Evolutionary conservation across 257 asterid species (phyloP), one percentile per base, ranked within the genome.

Genomic region (Lycium ferocissimum): DNA sequence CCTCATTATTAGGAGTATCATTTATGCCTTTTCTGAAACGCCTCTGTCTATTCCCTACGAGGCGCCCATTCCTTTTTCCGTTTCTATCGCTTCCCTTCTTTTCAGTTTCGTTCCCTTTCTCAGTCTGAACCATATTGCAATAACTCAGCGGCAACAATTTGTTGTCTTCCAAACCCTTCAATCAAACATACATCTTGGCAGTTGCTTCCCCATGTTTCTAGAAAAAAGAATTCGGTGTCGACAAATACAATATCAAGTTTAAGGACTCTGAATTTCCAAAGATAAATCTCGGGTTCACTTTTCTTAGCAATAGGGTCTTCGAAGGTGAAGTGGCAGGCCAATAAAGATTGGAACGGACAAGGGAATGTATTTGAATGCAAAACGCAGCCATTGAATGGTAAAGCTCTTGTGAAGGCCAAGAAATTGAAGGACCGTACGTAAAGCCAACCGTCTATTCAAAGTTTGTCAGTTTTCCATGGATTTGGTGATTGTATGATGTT

Each of bases 381-480:
- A 96, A 96, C 79, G 99, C 94, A 79, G 88, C 49, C 53, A 94
- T 92, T 9, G 98, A 95, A 84, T 96, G 99, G 84, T 81, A 84
- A 94, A 96, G 63, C 89, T 90, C 83, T 79, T 87, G 91, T 96
- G 99, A 61, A 95, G 97, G 65, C 99, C 98, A 61, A 95, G 91
- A 92, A 96, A 88, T 96, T 96, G 91, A 96, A 95, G 92, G 94
- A 95, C 75, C 99, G 96, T 86, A 96, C 99, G 96, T 86, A 96
- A 95, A 79, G 97, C 94, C 88, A 95, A 91, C 95, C 94, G 89
- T 26, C 33, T 26, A 26, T 26, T 26, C 33, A 26, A 26, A 26
- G 33, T 26, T 26, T 26, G 33, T 26, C 33, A 26, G 1, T 26
- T 26, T 26, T 26, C 33, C 33, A 26, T 26, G 33, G 33, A 26